phyloP scores from a whole-genome alignment of 129 eudicot genomes.

The Logfia minima region DNA sequence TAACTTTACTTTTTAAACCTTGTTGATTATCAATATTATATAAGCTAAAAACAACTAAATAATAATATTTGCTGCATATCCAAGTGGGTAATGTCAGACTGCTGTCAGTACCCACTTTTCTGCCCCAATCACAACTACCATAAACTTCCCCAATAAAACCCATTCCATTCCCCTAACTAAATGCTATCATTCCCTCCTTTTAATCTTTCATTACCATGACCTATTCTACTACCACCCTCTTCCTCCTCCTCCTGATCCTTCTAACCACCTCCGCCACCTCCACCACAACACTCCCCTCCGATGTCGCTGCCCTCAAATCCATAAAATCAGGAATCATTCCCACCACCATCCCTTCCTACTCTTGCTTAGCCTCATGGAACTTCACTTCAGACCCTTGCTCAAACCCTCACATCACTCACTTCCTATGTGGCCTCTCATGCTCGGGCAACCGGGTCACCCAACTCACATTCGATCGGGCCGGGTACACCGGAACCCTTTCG shows the following conservation, averaged over 20 bases:
- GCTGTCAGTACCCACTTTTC: constrained; percentile 2
- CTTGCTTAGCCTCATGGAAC: constrained; percentile 72
- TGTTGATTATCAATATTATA: too few species aligned
- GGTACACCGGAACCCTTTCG: constrained; percentile 41
- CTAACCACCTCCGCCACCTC: constrained; percentile 20
- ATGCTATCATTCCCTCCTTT: constrained; percentile 25
- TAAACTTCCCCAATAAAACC: constrained; percentile 28
- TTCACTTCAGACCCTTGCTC: constrained; percentile 68
- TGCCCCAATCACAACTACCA: constrained; percentile 28
- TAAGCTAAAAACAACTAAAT: too few species aligned
- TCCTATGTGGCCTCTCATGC: constrained; percentile 77
- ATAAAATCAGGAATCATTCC: constrained; percentile 58
- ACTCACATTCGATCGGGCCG: constrained; percentile 40
- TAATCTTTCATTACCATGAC: constrained; percentile 19
- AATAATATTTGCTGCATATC: neutral
- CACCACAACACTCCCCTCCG: constrained; percentile 40
- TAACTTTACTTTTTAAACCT: too few species aligned
- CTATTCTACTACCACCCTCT: constrained; percentile 8
- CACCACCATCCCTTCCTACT: constrained; percentile 55
- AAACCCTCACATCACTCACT: constrained; percentile 53
- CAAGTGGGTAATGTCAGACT: constrained; percentile 22
- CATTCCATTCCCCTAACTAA: constrained; percentile 2
- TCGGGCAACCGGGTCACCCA: constrained; percentile 43
- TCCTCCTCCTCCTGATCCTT: constrained; percentile 22
- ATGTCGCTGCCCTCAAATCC: constrained; percentile 56